Evolutionary conservation across 306 rosid species (phyloP).

Genomic region (Quercus parvula): DNA sequence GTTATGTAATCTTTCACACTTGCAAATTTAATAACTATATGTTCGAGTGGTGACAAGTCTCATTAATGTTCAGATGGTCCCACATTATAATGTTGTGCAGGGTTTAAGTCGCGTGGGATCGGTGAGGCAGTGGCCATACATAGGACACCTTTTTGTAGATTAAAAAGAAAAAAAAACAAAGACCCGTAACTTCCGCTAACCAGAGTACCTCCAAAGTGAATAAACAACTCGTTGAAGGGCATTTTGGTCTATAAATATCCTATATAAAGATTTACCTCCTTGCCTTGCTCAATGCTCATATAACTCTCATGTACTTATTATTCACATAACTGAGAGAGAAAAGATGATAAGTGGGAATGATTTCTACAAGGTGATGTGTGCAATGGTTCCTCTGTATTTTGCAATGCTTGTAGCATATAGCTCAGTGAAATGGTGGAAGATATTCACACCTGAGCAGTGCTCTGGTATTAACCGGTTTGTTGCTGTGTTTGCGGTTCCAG

Average conservation of each 20-base stretch:
- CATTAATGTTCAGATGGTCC: too few relatives aligned
- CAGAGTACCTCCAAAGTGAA: not conserved
- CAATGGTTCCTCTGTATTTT: slow-evolving; percentile 44
- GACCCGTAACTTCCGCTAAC: not conserved
- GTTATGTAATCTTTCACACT: too few relatives aligned
- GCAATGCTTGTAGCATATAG: slow-evolving; percentile 44
- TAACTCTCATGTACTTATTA: not conserved
- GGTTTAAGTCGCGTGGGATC: too few relatives aligned
- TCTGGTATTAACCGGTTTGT: slow-evolving; percentile 50
- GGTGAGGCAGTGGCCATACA: too few relatives aligned
- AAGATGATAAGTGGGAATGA: slow-evolving; percentile 30
- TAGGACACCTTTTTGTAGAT: too few relatives aligned
- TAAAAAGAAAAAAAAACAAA: too few relatives aligned
- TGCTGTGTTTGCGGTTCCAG: slow-evolving; percentile 44
- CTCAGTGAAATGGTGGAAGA: slow-evolving; percentile 44
- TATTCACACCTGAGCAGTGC: slow-evolving; percentile 42
- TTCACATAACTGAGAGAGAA: not conserved
- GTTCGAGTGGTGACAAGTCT: fast-evolving
- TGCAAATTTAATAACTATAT: fast-evolving
- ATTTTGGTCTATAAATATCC: not conserved
- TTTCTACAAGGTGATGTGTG: slow-evolving; percentile 50
- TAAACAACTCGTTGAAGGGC: not conserved
- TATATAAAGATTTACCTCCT: not conserved
- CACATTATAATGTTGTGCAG: too few relatives aligned
- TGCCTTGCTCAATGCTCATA: not conserved